These are phyloP conservation scores for Peronospora belbahrii DNA, from an alignment of 352 stramenopile genomes.

Conservation along the genomic window DNA sequence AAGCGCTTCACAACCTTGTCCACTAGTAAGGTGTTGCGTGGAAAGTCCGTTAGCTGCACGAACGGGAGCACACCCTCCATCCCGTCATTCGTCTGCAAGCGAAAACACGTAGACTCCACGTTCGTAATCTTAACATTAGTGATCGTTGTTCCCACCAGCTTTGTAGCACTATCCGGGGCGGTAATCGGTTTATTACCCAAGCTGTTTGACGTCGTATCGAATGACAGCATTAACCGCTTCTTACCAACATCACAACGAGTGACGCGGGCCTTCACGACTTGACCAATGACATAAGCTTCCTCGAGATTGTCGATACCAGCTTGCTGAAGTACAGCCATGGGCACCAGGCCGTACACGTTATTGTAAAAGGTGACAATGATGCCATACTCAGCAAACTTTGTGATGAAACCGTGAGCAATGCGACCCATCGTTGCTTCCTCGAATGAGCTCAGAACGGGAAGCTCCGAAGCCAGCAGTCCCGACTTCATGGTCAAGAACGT, in stretches of 20 bases:
- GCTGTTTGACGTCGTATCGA: slow-evolving; percentile 43
- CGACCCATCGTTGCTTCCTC: slow-evolving; percentile 60
- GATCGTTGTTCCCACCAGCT: slow-evolving; percentile 49
- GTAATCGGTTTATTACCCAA: slow-evolving; percentile 7
- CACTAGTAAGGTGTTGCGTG: slow-evolving; percentile 63
- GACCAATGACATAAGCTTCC: slow-evolving; percentile 77
- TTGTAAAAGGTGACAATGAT: slow-evolving; percentile 95
- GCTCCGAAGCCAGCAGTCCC: slow-evolving; percentile 61
- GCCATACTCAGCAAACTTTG: slow-evolving; percentile 89
- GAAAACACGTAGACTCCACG: slow-evolving; percentile 55
- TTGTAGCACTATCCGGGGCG: slow-evolving; percentile 15
- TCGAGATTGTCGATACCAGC: slow-evolving; percentile 79
- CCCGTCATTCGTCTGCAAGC: slow-evolving; percentile 67
- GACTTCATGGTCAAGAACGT: slow-evolving; percentile 88
- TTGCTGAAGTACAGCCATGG: slow-evolving; percentile 71
- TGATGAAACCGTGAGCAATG: slow-evolving; percentile 88
- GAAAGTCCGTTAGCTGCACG: slow-evolving; percentile 82
- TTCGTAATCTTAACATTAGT: slow-evolving; percentile 61
- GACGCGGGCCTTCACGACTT: slow-evolving; percentile 81
- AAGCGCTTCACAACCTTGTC: slow-evolving; percentile 59
- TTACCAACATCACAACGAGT: slow-evolving; percentile 67
- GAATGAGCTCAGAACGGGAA: slow-evolving; percentile 73
- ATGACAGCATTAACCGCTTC: slow-evolving; percentile 83
- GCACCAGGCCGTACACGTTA: slow-evolving; percentile 90
- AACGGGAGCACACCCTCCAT: slow-evolving; percentile 70